Base-by-base conservation (phyloP, 2,329 filamentous ascomycete genomes). In the Neopestalotiopsis sp. region DNA sequence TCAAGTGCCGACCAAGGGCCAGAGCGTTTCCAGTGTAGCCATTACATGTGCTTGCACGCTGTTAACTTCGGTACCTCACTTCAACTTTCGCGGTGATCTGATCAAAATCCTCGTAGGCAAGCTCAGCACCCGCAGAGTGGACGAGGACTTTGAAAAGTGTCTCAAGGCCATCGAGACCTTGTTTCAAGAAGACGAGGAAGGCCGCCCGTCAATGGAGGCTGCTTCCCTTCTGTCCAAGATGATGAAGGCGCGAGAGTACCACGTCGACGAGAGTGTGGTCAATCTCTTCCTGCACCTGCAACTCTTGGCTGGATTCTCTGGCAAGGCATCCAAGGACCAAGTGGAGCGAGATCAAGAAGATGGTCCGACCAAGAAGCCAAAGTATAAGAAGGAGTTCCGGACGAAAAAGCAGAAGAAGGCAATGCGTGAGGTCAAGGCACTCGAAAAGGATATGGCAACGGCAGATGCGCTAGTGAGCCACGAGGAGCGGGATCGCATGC, bases 251-350 rank as follows among this genome's bases (percentile, higher is more conserved):
- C 91, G 91, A 73, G 90, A 95, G 69, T 99, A 93, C 80, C 84
- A 90, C 61, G 88, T 98, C 34, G 89, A 98, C 74, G 95, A 98
- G 80, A 91, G 87, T 74, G 92, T 97, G 0, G 82, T 98, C 67
- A 97, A 98, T 79, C 91, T 94, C 1, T 98, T 99, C 79, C 87
- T 99, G 57, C 93, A 95, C 77, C 86, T 99, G 4, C 92, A 96
- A 7, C 85, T 99, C 0, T 88, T 99, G 10, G 92, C 92, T 40
- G 95, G 98, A 77, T 97, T 98, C 75, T 89, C 91, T 0, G 90
- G 91, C 74, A 97, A 95, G 77, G 95, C 88, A 0, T 98, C 95
- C 0, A 90, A 89, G 67, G 91, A 96, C 76, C 84, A 87, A 7
- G 89, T 97, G 17, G 94, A 97, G 65, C 81, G 79, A 59, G 79